Evolutionary conservation across 2,329 filamentous ascomycete species (phyloP).

Genomic region (Stagonosporopsis vannaccii): DNA sequence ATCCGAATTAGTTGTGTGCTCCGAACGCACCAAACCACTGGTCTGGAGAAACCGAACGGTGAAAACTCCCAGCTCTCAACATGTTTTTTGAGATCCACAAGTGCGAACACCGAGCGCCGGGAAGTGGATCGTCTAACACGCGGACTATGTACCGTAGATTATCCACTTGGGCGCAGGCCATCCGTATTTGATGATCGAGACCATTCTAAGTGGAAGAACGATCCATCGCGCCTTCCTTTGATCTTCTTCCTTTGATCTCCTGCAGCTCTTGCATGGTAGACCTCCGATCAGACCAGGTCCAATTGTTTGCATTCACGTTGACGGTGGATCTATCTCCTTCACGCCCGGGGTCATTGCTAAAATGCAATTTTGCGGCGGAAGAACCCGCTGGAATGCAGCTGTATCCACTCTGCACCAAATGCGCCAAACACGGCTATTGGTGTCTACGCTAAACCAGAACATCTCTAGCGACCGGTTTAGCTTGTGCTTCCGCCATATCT

Average conservation of each 20-base stretch:
- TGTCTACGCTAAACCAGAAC: constrained; percentile 2
- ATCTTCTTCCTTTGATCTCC: constrained; percentile 2
- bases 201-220: not conserved
- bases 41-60: not conserved
- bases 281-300: constrained; percentile 15
- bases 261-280: constrained; percentile 7
- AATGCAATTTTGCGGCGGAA: not conserved
- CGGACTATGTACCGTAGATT: not conserved
- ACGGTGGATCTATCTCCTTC: constrained; percentile 12
- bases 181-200: not conserved
- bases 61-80: constrained; percentile 9
- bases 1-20: not conserved
- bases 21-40: not conserved
- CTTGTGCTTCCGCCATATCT: constrained; percentile 23
- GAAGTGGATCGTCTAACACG: not conserved
- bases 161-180: constrained; percentile 3
- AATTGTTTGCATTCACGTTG: constrained; percentile 13
- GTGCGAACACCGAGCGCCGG: constrained; percentile 4
- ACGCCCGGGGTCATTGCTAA: not conserved
- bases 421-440: not conserved
- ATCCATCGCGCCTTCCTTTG: constrained; percentile 3
- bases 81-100: constrained; percentile 5
- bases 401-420: constrained; percentile 5
- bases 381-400: constrained; percentile 1
- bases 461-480: constrained; percentile 17